Base-by-base conservation (phyloP, 352 stramenopile genomes). In the Phytophthora syringae region DNA sequence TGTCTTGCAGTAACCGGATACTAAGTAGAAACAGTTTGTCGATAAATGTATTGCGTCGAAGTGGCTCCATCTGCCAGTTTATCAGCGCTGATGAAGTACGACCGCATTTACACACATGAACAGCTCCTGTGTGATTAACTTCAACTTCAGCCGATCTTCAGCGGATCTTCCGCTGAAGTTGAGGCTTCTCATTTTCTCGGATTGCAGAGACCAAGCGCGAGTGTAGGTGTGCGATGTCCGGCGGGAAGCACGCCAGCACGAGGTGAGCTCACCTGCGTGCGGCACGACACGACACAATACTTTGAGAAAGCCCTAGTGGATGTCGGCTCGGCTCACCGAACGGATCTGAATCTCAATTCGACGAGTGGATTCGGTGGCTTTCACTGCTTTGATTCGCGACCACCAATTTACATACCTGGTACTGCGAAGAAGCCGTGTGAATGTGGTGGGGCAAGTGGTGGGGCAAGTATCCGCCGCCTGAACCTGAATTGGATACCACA, bases 331-430 rank as follows among this genome's bases (percentile, higher is more conserved):
- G 24, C n/a, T 65, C 22, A 59, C 82, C 24, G 82, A 71, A 57
- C 34, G 68, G n/a, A 52, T 83, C 25, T 79, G 84, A 52, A 77
- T 78, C 60, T 68, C 52, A 15, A 56, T 64, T n/a, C 12, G 0
- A 37, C 32, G 37, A 74, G 73, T 50, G 25, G 47, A 60, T 79
- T 18, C 72, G 80, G 50, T 74, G 75, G 3, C 30, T 53, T 53
- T 40, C 28, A 53, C 7, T 11, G 30, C 30, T 37, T 32, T 36
- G 28, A 11, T 10, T 11, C 1, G 28, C 6, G 28, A 11, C 7
- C 28, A 36, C 9, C 28, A 36, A 36, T 36, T 36, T 36, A 11
- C 28, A 13, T 36, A 11, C 6, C 1, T 11, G 28, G 9, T 9
- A 7, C 27, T 36, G 7, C 7, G 13, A 13, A 13, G 28, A 36